A percentile compares a stretch with the other conserved stretches of the same genome.
These are phyloP conservation scores for Zygoascus biomembranicola DNA, from an alignment of 805 yeast species.

Conservation along the genomic window DNA sequence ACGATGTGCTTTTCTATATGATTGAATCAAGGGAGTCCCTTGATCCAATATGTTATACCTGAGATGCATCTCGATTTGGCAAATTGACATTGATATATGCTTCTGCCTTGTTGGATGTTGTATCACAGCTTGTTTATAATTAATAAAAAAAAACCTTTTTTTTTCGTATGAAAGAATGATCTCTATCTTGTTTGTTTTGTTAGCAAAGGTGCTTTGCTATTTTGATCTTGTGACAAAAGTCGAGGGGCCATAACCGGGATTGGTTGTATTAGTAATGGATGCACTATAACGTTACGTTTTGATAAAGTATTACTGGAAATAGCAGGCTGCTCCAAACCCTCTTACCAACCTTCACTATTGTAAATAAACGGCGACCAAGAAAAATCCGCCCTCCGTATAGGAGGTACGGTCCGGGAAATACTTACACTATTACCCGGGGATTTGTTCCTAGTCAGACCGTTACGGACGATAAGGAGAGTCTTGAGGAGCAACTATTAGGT, in stretches of 20 bases:
- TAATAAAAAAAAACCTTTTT: neutral
- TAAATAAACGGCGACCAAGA: constrained; percentile 81
- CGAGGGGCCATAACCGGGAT: too few relatives aligned
- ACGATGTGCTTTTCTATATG: neutral
- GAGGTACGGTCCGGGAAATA: constrained; percentile 47
- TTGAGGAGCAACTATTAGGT: neutral
- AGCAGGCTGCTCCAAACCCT: neutral
- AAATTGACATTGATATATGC: neutral
- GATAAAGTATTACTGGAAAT: too few relatives aligned
- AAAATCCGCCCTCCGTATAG: constrained; percentile 73
- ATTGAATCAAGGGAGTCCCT: constrained; percentile 1
- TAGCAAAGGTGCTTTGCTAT: neutral
- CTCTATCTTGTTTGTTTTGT: neutral
- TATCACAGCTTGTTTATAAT: neutral
- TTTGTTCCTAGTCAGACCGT: neutral
- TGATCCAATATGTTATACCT: neutral
- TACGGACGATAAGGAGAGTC: neutral
- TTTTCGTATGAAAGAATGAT: neutral
- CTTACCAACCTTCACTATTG: constrained; percentile 40
- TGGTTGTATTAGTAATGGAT: too few relatives aligned
- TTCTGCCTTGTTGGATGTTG: neutral
- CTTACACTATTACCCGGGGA: neutral
- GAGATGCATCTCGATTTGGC: neutral
- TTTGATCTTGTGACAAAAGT: neutral
- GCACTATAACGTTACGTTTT: too few relatives aligned